Base-by-base conservation (phyloP, 2,329 filamentous ascomycete species). In the Chlorencoelia australis region DNA sequence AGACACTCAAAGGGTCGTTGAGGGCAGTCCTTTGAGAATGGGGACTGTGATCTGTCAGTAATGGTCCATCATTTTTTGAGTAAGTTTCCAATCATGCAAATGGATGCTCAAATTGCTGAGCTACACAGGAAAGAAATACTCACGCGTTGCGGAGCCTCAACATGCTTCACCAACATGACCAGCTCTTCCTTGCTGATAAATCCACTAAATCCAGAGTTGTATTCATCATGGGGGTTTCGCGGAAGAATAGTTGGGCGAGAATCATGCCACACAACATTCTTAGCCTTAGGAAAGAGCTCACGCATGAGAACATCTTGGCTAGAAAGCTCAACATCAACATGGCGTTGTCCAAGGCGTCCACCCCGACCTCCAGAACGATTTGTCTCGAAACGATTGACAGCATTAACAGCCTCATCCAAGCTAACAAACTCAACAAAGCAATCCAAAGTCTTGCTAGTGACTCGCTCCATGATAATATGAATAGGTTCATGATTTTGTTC, bases 1-100 rank as follows among this genome's bases (percentile, higher is more conserved):
- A 81, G 61, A 51, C 68, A 75, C 59, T 82, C 77, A 38, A 71
- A 80, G 2, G 75, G 70, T 10, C 77, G 69, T 57, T 81, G 75
- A 0, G 75, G 73, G 46, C 73, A 78, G 17, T 75, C 66, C 39
- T 64, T 67, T 7, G 71, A 68, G 50, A 73, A 80, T 0, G 71
- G 69, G 9, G 73, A 74, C 73, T 79, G 24, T 32, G 14, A 21
- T 22, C 7, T 29, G 17, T 45, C 36, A 50, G 39, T 35, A 30
- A 7, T 18, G 7, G 5, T n/a, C 5, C n/a, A n/a, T n/a, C n/a
- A n/a, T n/a, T n/a, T n/a, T n/a, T n/a, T n/a, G n/a, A n/a, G n/a
- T n/a, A n/a, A n/a, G n/a, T n/a, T n/a, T n/a, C n/a, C n/a, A n/a
- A n/a, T n/a, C n/a, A n/a, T n/a, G n/a, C n/a, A n/a, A n/a, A n/a